Percentiles rank a stretch among this genome's conserved stretches.
These are phyloP conservation scores for Umbelopsis sp. DNA, from an alignment of 371 early-diverging fungal species.

Conservation along the genomic window DNA sequence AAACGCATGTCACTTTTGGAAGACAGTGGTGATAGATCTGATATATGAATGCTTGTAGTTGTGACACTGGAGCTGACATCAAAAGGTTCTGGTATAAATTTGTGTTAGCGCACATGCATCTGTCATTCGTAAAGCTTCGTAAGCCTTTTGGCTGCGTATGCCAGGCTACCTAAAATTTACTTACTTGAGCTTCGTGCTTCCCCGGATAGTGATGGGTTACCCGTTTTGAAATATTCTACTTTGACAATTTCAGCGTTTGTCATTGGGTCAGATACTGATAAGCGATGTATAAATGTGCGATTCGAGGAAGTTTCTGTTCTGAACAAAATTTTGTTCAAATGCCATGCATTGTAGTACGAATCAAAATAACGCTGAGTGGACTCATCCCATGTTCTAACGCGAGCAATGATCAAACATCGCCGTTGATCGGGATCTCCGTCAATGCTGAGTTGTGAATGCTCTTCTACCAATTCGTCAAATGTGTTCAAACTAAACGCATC, in stretches of 20 bases:
- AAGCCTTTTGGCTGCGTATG: too few relatives aligned
- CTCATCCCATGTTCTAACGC: conserved; percentile 3
- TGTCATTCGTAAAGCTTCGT: too few relatives aligned
- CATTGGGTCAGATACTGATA: conserved; percentile 9
- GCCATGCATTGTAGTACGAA: conserved; percentile 19
- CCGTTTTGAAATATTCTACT: conserved; percentile 18
- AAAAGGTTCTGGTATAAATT: too few relatives aligned
- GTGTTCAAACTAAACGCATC: conserved; percentile 14
- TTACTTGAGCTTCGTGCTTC: too few relatives aligned
- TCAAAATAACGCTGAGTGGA: conserved; percentile 2
- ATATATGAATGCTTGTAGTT: not conserved
- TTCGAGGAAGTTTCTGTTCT: not conserved
- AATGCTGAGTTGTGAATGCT: not conserved
- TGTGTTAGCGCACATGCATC: too few relatives aligned
- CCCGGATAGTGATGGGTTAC: not conserved
- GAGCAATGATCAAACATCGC: conserved; percentile 4
- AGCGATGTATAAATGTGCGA: conserved; percentile 2
- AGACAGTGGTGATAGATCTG: not conserved
- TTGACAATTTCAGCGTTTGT: conserved; percentile 5
- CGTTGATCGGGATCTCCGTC: not conserved
- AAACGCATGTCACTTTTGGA: not conserved
- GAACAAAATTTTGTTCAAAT: conserved; percentile 16
- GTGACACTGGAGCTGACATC: too few relatives aligned
- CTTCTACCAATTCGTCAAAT: conserved; percentile 9
- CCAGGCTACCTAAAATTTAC: too few relatives aligned